These are phyloP conservation scores for Cladosporium sp. DNA, from an alignment of 2,329 filamentous ascomycete genomes.

Conservation along the genomic window DNA sequence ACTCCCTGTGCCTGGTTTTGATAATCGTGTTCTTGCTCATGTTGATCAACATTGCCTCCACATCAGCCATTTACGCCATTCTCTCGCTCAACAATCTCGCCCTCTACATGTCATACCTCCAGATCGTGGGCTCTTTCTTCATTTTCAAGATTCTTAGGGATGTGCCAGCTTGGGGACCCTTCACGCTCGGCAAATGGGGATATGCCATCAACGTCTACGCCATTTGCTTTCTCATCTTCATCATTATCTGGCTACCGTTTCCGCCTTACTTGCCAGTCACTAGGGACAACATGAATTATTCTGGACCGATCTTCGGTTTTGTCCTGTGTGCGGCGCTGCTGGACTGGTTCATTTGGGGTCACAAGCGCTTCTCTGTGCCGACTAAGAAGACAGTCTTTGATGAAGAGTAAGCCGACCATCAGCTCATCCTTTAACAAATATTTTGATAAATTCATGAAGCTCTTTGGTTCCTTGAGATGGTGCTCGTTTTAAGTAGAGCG, in stretches of 20 bases:
- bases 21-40: conserved; percentile 18
- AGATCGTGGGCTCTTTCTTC: conserved; percentile 29
- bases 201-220: conserved; percentile 18
- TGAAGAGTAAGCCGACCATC: not conserved
- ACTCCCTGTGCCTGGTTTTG: conserved; percentile 34
- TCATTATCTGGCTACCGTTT: conserved; percentile 26
- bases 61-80: conserved; percentile 29
- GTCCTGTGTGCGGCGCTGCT: conserved; percentile 14
- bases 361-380: conserved; percentile 6
- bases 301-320: conserved; percentile 13
- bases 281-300: conserved; percentile 17
- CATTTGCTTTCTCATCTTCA: conserved; percentile 37
- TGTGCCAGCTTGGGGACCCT: conserved; percentile 7
- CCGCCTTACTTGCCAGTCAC: conserved; percentile 15
- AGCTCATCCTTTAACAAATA: no score
- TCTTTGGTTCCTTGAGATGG: not conserved
- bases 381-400: not conserved
- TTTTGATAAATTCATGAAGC: conserved; percentile 12
- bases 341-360: conserved; percentile 15
- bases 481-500: conserved; percentile 2
- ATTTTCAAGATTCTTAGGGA: conserved; percentile 12
- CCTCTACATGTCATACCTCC: conserved; percentile 31
- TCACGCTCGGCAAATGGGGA: conserved; percentile 14
- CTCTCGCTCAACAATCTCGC: conserved; percentile 31
- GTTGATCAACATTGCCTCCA: conserved; percentile 28